phyloP scores from a whole-genome alignment of 352 stramenopile species.

The Pythium oligandrum region DNA sequence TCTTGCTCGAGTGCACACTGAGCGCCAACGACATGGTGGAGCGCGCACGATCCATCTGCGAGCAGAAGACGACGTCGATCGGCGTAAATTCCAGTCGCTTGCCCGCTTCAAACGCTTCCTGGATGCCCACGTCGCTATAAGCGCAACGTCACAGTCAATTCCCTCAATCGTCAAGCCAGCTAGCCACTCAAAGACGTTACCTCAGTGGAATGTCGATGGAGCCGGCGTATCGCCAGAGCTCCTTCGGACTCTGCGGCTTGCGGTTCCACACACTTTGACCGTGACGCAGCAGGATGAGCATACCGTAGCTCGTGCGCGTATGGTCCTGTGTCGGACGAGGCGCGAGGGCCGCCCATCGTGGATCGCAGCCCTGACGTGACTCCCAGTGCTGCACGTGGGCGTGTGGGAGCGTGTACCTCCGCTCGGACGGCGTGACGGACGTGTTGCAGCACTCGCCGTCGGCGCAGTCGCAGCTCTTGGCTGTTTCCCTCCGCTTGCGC shows the following conservation, averaged over 20 bases:
- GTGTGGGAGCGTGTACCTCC: conserved; percentile 64
- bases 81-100: conserved; percentile 71
- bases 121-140: conserved; percentile 64
- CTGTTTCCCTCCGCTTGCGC: conserved; percentile 1
- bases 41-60: conserved; percentile 77
- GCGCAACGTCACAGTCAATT: too few relatives aligned
- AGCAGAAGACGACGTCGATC: conserved; percentile 83
- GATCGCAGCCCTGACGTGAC: conserved; percentile 49
- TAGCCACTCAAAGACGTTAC: conserved; percentile 4
- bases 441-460: conserved; percentile 77
- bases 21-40: conserved; percentile 74
- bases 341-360: conserved; percentile 49
- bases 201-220: conserved; percentile 80
- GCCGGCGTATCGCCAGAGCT: conserved; percentile 78
- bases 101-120: conserved; percentile 75
- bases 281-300: conserved; percentile 78
- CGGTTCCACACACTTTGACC: conserved; percentile 85
- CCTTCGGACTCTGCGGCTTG: conserved; percentile 63
- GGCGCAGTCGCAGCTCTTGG: conserved; percentile 43
- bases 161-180: too few relatives aligned
- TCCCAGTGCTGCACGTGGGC: conserved; percentile 73
- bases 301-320: conserved; percentile 55
- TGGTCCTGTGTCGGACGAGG: conserved; percentile 17
- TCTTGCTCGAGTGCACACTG: conserved; percentile 77
- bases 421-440: conserved; percentile 44